Conservation (phyloP, 345 rosid genomes). For the Lagerstroemia speciosa region DNA sequence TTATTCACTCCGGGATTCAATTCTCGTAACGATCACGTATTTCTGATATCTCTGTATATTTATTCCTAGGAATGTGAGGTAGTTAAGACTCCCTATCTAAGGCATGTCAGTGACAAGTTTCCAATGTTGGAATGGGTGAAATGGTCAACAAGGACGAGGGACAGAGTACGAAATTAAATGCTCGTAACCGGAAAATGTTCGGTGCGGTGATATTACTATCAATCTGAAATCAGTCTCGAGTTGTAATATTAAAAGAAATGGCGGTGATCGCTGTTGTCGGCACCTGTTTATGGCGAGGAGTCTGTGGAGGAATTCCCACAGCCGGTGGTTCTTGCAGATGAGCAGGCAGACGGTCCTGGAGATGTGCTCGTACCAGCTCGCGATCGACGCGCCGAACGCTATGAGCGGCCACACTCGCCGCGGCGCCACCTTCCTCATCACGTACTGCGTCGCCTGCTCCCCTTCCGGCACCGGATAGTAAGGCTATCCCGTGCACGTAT, state of each 20-base stretch:
- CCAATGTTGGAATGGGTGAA: neutral
- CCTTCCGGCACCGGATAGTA: constrained; percentile 76
- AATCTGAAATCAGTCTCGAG: too few species aligned
- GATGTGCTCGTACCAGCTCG: constrained; percentile 95
- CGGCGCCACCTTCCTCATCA: constrained; percentile 76
- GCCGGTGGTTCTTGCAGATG: constrained; percentile 80
- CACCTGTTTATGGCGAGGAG: constrained; percentile 83
- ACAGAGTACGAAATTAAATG: neutral
- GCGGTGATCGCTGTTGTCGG: too few species aligned
- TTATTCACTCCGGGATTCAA: too few species aligned
- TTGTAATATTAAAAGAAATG: too few species aligned
- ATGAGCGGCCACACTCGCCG: constrained; percentile 83
- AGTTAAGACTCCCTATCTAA: neutral
- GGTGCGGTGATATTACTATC: too few species aligned
- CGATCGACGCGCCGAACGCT: constrained; percentile 77
- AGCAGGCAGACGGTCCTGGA: constrained; percentile 72
- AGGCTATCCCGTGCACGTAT: constrained; percentile 37
- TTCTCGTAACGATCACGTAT: too few species aligned
- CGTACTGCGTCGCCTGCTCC: constrained; percentile 59
- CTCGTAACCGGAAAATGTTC: too few species aligned
- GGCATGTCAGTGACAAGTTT: neutral
- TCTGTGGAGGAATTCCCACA: constrained; percentile 76
- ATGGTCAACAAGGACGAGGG: neutral
- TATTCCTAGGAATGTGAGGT: neutral
- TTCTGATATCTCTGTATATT: too few species aligned